Evolutionary conservation across 768 basidiomycete genomes (phyloP), one percentile per base, ranked within the genome.

Genomic region (Exsudoporus frostii): DNA sequence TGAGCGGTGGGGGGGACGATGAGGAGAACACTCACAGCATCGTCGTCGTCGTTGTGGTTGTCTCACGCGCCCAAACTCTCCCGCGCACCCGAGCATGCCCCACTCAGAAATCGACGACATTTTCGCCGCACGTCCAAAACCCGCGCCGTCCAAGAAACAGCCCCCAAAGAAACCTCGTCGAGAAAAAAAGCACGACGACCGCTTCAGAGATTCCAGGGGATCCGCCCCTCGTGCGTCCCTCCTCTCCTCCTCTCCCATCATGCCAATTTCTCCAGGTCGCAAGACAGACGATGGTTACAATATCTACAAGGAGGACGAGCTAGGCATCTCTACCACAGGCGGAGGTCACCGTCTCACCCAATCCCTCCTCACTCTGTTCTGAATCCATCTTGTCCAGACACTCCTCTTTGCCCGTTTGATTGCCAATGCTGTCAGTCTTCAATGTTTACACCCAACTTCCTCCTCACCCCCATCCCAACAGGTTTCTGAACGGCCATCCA

Each of bases 21-120:
- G 36, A 33, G 47, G 24, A 14, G 5, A 33, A 46, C 36, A 63
- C 70, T 69, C 63, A 72, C 73, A 73, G 57, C 73, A 72, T 72
- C 2, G 55, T 54, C 34, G 50, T 61, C 45, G 58, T 57, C 36
- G 60, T 58, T 34, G 61, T 43, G 19, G 48, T 34, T 58, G 45
- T 67, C 65, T 22, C 60, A 57, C 57, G 50, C 54, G 36, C 39
- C n/a, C 19, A 29, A 53, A 51, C 55, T 61, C 57, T 59, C 51
- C 33, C 55, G 55, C 48, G 55, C 49, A 29, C 42, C 30, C 25
- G 43, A 64, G 32, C 27, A 75, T 77, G 74, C 59, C 73, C 58
- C 77, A 79, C 76, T 86, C 86, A 47, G 90, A 92, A 79, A 92
- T 92, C 68, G 90, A 92, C 77, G 82, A 81, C 62, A 92, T 92